Evolutionary conservation across 2,329 filamentous ascomycete genomes (phyloP).

Genomic region (Phyllosticta citriasiana): DNA sequence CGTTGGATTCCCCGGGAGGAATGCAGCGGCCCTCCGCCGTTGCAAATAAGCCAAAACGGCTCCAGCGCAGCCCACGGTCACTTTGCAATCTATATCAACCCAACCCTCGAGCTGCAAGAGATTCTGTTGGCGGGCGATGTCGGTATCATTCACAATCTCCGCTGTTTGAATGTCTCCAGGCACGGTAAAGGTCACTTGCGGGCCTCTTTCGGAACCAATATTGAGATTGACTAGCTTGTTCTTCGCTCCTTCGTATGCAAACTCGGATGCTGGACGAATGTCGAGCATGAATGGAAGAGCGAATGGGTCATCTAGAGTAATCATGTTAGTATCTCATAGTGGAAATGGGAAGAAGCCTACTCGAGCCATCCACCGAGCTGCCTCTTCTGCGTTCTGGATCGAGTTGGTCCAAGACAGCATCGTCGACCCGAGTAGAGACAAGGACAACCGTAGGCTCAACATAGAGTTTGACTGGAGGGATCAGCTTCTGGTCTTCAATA

Average conservation of each 20-base stretch:
- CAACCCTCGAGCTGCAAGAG: conserved; percentile 59
- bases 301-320: conserved; percentile 35
- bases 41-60: conserved; percentile 73
- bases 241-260: conserved; percentile 56
- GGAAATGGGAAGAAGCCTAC: conserved; percentile 6
- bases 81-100: conserved; percentile 62
- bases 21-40: conserved; percentile 53
- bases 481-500: conserved; percentile 9
- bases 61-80: conserved; percentile 77
- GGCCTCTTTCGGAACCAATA: conserved; percentile 38
- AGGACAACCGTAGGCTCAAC: conserved; percentile 53
- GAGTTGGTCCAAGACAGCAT: conserved; percentile 35
- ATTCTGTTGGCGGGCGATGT: conserved; percentile 48
- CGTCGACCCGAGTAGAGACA: conserved; percentile 46
- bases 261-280: conserved; percentile 60
- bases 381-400: conserved; percentile 32
- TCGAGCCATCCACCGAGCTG: conserved; percentile 20
- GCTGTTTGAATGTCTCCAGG: conserved; percentile 41
- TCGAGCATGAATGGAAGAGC: conserved; percentile 54
- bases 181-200: conserved; percentile 48
- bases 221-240: conserved; percentile 54
- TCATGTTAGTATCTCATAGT: neutral
- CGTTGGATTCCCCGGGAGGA: conserved; percentile 49
- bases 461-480: conserved; percentile 45
- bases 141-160: conserved; percentile 20